Conservation (phyloP, 2,329 filamentous ascomycete species). For the Scedosporium dehoogii region DNA sequence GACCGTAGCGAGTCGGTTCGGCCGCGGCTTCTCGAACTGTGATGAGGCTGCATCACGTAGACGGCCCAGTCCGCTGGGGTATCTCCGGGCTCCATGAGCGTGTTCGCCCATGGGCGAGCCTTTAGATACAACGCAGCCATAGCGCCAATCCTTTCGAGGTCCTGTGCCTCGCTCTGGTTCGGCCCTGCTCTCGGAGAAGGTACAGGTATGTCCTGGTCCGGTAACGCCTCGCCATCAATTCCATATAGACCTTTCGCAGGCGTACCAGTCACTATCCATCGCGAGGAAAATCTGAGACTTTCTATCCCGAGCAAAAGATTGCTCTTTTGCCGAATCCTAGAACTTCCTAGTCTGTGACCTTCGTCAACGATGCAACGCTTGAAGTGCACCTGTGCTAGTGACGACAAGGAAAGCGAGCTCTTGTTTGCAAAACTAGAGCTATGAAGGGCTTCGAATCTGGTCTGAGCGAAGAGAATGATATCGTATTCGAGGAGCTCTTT, state of each 20-base stretch:
- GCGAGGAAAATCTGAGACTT: slow-evolving; percentile 52
- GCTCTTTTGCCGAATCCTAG: slow-evolving; percentile 43
- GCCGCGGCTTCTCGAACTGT: slow-evolving; percentile 30
- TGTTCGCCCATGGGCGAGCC: slow-evolving; percentile 69
- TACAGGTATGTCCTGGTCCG: not conserved
- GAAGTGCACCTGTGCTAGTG: slow-evolving; percentile 66
- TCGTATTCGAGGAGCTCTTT: slow-evolving; percentile 57
- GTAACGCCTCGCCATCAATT: slow-evolving; percentile 24
- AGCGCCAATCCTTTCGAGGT: slow-evolving; percentile 56
- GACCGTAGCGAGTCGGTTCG: slow-evolving; percentile 44
- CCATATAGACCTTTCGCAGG: slow-evolving; percentile 78
- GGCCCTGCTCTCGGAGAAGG: not conserved
- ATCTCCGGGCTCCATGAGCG: slow-evolving; percentile 39
- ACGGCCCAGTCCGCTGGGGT: slow-evolving; percentile 58
- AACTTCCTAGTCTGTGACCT: slow-evolving; percentile 73
- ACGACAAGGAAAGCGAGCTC: slow-evolving; percentile 14
- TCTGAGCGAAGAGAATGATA: slow-evolving; percentile 66
- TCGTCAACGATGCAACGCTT: slow-evolving; percentile 87
- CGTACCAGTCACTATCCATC: slow-evolving; percentile 87
- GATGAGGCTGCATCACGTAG: slow-evolving; percentile 55
- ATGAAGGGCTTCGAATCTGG: slow-evolving; percentile 55
- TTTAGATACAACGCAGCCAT: slow-evolving; percentile 64
- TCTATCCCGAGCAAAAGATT: slow-evolving; percentile 42
- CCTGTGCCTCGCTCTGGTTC: slow-evolving; percentile 38
- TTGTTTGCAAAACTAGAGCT: slow-evolving; percentile 23